Evolutionary conservation across 306 rosid genomes (phyloP), one percentile per base, ranked within the genome.

Genomic region (Vigna reflexopilosa): DNA sequence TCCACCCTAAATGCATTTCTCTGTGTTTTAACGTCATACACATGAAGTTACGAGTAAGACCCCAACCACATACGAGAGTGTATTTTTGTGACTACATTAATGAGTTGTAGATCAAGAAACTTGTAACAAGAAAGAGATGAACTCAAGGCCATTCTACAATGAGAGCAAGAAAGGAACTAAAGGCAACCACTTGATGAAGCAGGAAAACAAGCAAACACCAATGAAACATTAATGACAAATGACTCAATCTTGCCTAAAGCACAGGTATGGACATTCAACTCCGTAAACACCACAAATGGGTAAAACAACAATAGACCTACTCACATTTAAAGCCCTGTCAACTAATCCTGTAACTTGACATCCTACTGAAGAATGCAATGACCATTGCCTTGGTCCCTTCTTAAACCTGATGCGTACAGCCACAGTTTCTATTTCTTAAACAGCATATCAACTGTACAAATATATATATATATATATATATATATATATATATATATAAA

Each of bases 191-290:
- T 3, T 10, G 76, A 76, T 69, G 32, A 81, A 51, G 54, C 66
- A 3, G 62, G 36, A 77, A 72, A 42, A 30, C 20, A 57, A 59
- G 67, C 38, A 80, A 57, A 48, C 75, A 56, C 22, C n/a, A 67
- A 20, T 13, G 65, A 48, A 57, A 48, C 75, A 56, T 32, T 24
- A 67, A 20, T 13, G 65, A 48, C 6, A 4, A 58, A 47, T 67
- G 47, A 62, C 52, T 67, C 66, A 65, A 54, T 70, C 70, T 66
- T 49, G 69, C 56, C 75, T 67, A 68, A 49, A 82, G 68, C 42
- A 65, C 62, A 69, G 70, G 59, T 71, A 76, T 19, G 52, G 49
- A 50, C 26, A 38, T 19, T 36, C 44, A 80, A 59, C 38, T 48
- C 47, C 15, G 40, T 52, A 74, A 76, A 28, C 48, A 51, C 38